Evolutionary conservation across 805 yeast species (phyloP).

Genomic region (Cyberlindnera sargentensis): DNA sequence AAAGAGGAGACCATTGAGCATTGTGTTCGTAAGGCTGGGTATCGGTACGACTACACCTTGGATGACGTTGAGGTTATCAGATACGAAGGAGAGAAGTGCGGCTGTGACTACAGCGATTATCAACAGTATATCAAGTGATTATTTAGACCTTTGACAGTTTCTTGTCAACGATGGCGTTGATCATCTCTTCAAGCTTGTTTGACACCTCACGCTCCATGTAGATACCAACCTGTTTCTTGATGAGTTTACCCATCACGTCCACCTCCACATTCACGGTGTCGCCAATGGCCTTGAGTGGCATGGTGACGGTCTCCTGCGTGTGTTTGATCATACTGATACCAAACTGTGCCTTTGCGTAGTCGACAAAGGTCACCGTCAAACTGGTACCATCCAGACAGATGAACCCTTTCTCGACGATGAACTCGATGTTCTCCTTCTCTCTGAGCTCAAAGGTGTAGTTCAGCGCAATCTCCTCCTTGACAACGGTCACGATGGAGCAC

Average conservation of each 20-base stretch:
- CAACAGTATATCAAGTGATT: slow-evolving; percentile 8
- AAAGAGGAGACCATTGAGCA: slow-evolving; percentile 62
- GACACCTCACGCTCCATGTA: slow-evolving; percentile 28
- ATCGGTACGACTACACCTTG: slow-evolving; percentile 25
- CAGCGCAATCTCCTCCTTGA: slow-evolving; percentile 64
- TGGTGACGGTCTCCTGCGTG: slow-evolving; percentile 74
- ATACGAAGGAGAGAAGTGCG: slow-evolving; percentile 48
- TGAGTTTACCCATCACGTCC: slow-evolving; percentile 85
- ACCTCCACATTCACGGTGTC: slow-evolving; percentile 84
- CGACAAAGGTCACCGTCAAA: slow-evolving; percentile 77
- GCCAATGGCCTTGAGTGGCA: slow-evolving; percentile 59
- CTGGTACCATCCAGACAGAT: slow-evolving; percentile 91
- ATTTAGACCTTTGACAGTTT: slow-evolving; percentile 24
- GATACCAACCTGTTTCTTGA: slow-evolving; percentile 74
- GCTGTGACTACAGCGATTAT: slow-evolving; percentile 35
- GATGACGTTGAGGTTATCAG: slow-evolving; percentile 39
- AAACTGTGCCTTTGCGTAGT: slow-evolving; percentile 49
- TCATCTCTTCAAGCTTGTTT: slow-evolving; percentile 23
- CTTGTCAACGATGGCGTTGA: slow-evolving; percentile 33
- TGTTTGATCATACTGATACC: slow-evolving; percentile 88
- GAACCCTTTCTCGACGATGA: slow-evolving; percentile 93
- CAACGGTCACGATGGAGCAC: slow-evolving; percentile 28
- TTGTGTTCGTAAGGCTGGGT: slow-evolving; percentile 70
- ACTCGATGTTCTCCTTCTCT: slow-evolving; percentile 51
- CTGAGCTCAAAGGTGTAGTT: slow-evolving; percentile 67